Base-by-base conservation (phyloP, 495 filamentous ascomycete genomes). In the Chlorociboria aeruginascens region DNA sequence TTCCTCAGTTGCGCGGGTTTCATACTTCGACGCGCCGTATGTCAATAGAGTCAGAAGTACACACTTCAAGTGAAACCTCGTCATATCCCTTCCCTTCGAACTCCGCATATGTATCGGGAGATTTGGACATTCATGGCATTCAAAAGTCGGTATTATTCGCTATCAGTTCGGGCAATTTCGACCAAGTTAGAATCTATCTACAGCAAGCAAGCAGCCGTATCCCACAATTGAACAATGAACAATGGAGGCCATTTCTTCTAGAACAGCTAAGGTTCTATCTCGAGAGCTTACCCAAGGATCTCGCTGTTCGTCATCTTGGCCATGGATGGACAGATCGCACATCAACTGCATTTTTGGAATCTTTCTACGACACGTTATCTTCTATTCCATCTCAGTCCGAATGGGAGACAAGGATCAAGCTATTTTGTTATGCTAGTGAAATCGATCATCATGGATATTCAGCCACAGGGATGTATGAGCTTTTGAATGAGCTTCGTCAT, bases 271-370 rank as follows among this genome's bases (percentile, higher is more conserved):
- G 71, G 32, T 54, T 56, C 7, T 57, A 71, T 49, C 52, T 77
- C 3, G 44, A 58, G 16, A 53, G 44, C 14, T 38, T 69, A 30
- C 43, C 65, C 16, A 45, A 53, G 36, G 55, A 63, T 3, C 54
- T 62, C 38, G 65, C 63, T 12, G 47, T 58, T 6, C 46, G 40
- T 32, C 51, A 64, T 29, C 55, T 80, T 37, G 74, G 76, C 7
- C 38, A 48, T 31, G 66, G 65, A 8, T 60, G 60, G 9, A 53
- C 62, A 9, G 76, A 74, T 53, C 49, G 34, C 7, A 42, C 51
- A 1, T 73, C 73, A 6, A 79, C 73, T 6, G 48, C 66, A 7
- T 79, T 78, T 49, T 54, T 79, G 28, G 57, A 50, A 11, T 63
- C 63, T 14, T 71, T 78, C 31, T 62, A 77, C 46, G 48, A 58